phyloP scores from a whole-genome alignment of 2,329 filamentous ascomycete genomes.

The Gnomoniopsis smithogilvyi region DNA sequence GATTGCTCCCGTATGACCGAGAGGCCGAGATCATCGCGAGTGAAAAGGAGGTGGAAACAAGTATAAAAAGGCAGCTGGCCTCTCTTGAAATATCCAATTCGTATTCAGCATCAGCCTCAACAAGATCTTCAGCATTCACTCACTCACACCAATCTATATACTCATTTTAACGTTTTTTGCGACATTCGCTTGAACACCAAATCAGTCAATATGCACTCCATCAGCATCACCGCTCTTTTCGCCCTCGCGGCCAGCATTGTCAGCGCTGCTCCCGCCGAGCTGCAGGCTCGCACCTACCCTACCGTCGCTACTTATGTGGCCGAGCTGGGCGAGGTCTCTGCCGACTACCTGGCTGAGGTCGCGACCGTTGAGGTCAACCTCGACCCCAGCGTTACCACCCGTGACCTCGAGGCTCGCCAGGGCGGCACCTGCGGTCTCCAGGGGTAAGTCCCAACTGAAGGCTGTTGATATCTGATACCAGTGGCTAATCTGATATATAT shows the following conservation, averaged over 20 bases:
- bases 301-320: constrained; percentile 4
- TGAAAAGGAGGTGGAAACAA: not conserved
- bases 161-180: not conserved
- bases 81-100: not conserved
- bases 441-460: not conserved
- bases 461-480: not conserved
- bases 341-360: not conserved
- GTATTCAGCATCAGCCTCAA: not conserved
- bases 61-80: not conserved
- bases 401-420: constrained; percentile 1
- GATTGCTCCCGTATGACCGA: not conserved
- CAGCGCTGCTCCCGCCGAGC: not conserved
- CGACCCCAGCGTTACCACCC: not conserved
- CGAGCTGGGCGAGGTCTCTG: not conserved
- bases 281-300: constrained; percentile 5
- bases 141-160: not conserved
- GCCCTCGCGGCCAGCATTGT: not conserved
- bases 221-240: not conserved
- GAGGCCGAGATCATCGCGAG: not conserved
- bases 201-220: not conserved
- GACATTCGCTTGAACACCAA: not conserved
- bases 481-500: not conserved
- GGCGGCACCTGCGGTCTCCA: constrained; percentile 4
- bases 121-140: not conserved
- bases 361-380: constrained; percentile 1